Percentiles rank a stretch among this genome's conserved stretches.
Conservation (phyloP, 2,329 filamentous ascomycete species). For the Knufia fluminis region DNA sequence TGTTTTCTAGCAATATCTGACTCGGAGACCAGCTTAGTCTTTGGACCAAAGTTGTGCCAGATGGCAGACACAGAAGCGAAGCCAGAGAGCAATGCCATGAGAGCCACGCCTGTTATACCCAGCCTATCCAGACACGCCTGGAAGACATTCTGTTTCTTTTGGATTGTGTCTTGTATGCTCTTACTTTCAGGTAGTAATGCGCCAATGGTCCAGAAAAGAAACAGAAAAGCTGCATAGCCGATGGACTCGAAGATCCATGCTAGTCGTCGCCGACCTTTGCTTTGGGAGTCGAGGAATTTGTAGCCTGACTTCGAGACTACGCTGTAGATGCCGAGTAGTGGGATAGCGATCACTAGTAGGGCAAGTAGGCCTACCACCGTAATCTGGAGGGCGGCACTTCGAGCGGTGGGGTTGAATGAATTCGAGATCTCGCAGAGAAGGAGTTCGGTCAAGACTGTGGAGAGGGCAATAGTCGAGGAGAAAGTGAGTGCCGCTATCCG, state of each 20-base stretch:
- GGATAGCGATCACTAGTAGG: constrained; percentile 64
- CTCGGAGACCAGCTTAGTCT: constrained; percentile 58
- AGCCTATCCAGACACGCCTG: constrained; percentile 56
- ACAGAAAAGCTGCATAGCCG: constrained; percentile 60
- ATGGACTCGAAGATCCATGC: constrained; percentile 56
- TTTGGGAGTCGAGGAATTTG: constrained; percentile 48
- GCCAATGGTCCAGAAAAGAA: constrained; percentile 68
- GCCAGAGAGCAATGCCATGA: constrained; percentile 81
- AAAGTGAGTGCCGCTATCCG: constrained; percentile 55
- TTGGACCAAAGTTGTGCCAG: constrained; percentile 71
- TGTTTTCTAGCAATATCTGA: constrained; percentile 68
- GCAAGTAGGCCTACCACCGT: constrained; percentile 64
- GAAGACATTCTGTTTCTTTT: constrained; percentile 36
- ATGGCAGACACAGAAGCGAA: constrained; percentile 82
- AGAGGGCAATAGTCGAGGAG: constrained; percentile 65
- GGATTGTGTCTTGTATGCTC: constrained; percentile 30
- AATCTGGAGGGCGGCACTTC: constrained; percentile 57
- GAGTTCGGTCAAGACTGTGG: constrained; percentile 67
- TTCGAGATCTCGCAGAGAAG: constrained; percentile 79
- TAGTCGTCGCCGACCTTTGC: constrained; percentile 46
- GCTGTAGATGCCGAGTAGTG: constrained; percentile 67
- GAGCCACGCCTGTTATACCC: constrained; percentile 72
- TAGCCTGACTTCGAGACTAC: constrained; percentile 50
- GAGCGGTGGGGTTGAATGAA: constrained; percentile 57
- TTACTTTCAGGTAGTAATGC: constrained; percentile 47